Conservation (phyloP, 129 eudicot genomes). For the Centrapalus pauciflorus region DNA sequence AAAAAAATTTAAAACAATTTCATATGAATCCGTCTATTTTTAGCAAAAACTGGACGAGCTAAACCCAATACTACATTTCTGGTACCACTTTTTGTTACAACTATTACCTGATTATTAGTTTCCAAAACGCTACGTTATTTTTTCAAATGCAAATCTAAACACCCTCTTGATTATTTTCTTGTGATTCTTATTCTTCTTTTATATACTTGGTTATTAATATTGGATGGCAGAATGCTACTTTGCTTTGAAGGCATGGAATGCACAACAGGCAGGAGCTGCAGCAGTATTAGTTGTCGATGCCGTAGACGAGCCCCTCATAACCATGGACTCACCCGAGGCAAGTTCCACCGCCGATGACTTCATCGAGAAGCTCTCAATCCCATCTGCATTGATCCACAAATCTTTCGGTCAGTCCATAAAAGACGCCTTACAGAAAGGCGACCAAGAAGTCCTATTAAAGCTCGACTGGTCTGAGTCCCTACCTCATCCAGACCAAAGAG, state of each 20-base stretch:
- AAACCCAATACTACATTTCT: too few relatives aligned
- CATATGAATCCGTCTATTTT: too few relatives aligned
- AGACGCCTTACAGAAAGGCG: constrained; percentile 50
- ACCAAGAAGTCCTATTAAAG: constrained; percentile 64
- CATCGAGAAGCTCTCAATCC: constrained; percentile 72
- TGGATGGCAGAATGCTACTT: constrained; percentile 65
- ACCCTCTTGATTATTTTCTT: too few relatives aligned
- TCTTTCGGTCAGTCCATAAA: constrained; percentile 63
- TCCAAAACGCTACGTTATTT: too few relatives aligned
- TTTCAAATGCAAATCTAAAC: too few relatives aligned
- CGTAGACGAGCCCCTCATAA: constrained; percentile 72
- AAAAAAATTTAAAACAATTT: too few relatives aligned
- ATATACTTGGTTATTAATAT: too few relatives aligned
- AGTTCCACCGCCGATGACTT: constrained; percentile 65
- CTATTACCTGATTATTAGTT: too few relatives aligned
- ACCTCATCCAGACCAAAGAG: constrained; percentile 92
- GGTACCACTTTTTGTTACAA: too few relatives aligned
- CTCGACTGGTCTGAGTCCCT: constrained; percentile 97
- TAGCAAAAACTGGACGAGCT: too few relatives aligned
- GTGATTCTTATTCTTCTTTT: too few relatives aligned
- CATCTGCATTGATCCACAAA: constrained; percentile 59
- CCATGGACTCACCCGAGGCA: constrained; percentile 96
- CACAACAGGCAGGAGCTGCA: constrained; percentile 94
- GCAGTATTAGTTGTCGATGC: constrained; percentile 80
- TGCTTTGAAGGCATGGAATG: constrained; percentile 92